phyloP scores from a whole-genome alignment of 805 yeast species.

The Aciculoconidium aculeatum region DNA sequence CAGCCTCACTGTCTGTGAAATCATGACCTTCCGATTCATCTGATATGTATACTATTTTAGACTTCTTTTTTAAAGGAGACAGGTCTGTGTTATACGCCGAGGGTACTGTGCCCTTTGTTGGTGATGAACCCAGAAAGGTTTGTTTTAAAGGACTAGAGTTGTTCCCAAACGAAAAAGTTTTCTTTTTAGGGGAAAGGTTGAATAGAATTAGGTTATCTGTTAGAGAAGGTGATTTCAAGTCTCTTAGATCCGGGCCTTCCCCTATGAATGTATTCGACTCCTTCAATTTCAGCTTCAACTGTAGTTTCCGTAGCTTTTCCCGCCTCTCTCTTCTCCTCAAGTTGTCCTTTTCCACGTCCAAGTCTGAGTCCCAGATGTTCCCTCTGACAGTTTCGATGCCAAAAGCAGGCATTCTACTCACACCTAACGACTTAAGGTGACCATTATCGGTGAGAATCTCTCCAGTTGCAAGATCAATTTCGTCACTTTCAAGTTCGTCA shows the following conservation, averaged over 20 bases:
- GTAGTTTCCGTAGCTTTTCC: slow-evolving; percentile 6
- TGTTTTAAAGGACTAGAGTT: slow-evolving; percentile 4
- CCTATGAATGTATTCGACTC: neutral
- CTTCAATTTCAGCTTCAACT: slow-evolving; percentile 15
- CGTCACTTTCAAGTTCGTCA: slow-evolving; percentile 52
- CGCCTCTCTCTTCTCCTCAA: slow-evolving; percentile 6
- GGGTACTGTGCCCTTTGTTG: slow-evolving; percentile 1
- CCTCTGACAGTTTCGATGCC: slow-evolving; percentile 11
- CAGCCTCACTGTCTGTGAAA: too few species aligned
- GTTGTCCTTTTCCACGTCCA: slow-evolving; percentile 21
- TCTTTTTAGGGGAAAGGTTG: slow-evolving; percentile 4
- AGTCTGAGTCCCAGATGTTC: slow-evolving; percentile 35
- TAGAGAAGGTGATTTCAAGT: too few species aligned
- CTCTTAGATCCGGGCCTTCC: too few species aligned
- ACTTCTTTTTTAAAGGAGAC: slow-evolving; percentile 3
- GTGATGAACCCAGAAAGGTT: slow-evolving; percentile 6
- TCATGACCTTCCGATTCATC: too few species aligned
- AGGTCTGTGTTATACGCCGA: slow-evolving; percentile 1
- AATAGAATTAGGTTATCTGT: slow-evolving; percentile 4
- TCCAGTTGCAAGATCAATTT: slow-evolving; percentile 62
- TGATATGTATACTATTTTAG: too few species aligned
- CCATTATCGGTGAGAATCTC: slow-evolving; percentile 62
- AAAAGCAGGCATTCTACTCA: slow-evolving; percentile 1
- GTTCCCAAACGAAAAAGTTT: slow-evolving; percentile 1
- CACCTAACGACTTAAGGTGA: slow-evolving; percentile 47